Conservation (phyloP, 352 stramenopile species). For the Phytophthora meadii region DNA sequence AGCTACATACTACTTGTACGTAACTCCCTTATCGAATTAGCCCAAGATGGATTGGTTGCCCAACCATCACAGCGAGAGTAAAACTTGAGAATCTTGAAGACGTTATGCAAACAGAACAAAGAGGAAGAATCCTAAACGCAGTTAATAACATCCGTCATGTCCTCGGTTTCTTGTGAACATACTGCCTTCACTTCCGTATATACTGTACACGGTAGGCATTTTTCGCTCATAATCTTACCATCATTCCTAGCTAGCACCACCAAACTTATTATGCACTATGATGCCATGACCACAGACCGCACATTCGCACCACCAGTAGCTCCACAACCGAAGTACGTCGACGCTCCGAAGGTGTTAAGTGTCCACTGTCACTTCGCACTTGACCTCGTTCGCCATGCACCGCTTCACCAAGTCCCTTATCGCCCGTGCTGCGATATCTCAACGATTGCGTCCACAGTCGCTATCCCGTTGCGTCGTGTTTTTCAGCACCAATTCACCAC, state of each 20-base stretch:
- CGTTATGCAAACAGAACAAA: too few species aligned
- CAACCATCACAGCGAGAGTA: too few species aligned
- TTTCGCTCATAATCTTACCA: conserved; percentile 14
- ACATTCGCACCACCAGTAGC: conserved; percentile 21
- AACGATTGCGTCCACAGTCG: conserved; percentile 3
- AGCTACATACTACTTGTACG: too few species aligned
- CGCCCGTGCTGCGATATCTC: neutral
- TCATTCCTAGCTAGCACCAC: conserved; percentile 28
- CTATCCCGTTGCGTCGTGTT: conserved; percentile 13
- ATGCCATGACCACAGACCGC: neutral
- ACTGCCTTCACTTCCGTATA: too few species aligned
- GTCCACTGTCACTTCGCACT: conserved; percentile 17
- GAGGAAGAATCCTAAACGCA: too few species aligned
- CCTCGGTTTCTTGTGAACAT: too few species aligned
- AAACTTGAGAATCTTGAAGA: too few species aligned
- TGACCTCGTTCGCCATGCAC: conserved; percentile 17
- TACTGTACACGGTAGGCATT: too few species aligned
- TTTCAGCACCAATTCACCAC: conserved; percentile 17
- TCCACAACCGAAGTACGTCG: conserved; percentile 12
- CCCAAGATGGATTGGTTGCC: too few species aligned
- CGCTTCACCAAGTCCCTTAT: conserved; percentile 20
- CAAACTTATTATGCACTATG: conserved; percentile 6
- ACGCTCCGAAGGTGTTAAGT: neutral
- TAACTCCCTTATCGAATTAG: too few species aligned
- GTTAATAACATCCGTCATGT: too few species aligned